Evolutionary conservation across 2,329 filamentous ascomycete genomes (phyloP).

Genomic region (Phialophora chinensis): DNA sequence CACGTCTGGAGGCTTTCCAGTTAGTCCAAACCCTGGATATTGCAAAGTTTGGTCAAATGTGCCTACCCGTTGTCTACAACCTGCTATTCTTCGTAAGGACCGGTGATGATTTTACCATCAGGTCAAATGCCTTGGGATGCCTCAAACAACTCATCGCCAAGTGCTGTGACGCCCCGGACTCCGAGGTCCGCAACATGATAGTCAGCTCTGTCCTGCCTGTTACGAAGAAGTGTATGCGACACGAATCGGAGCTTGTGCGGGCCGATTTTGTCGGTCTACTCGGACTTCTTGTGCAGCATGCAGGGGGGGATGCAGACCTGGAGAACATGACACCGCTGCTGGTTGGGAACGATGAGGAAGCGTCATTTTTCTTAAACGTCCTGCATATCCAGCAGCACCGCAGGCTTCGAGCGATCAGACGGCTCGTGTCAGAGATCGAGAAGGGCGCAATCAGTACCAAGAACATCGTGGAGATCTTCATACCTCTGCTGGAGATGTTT

Average conservation of each 20-base stretch:
- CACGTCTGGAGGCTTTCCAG: slow-evolving; percentile 77
- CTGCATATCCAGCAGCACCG: slow-evolving; percentile 87
- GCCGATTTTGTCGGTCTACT: slow-evolving; percentile 81
- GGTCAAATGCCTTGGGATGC: slow-evolving; percentile 80
- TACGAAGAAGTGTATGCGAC: slow-evolving; percentile 75
- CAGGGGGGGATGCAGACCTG: slow-evolving; percentile 73
- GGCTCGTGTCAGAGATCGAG: slow-evolving; percentile 72
- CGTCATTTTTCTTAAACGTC: slow-evolving; percentile 90
- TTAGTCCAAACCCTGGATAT: slow-evolving; percentile 68
- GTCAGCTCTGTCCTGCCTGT: slow-evolving; percentile 72
- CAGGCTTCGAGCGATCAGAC: slow-evolving; percentile 80
- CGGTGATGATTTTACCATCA: slow-evolving; percentile 84
- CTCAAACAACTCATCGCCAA: slow-evolving; percentile 78
- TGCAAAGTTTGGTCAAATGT: slow-evolving; percentile 69
- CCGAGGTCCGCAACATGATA: slow-evolving; percentile 64
- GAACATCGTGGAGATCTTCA: slow-evolving; percentile 83
- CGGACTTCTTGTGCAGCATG: slow-evolving; percentile 74
- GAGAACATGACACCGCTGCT: slow-evolving; percentile 76
- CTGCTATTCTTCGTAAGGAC: slow-evolving; percentile 85
- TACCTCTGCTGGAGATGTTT: slow-evolving; percentile 92
- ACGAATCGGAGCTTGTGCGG: slow-evolving; percentile 81
- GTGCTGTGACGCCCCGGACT: slow-evolving; percentile 53
- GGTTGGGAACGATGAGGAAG: slow-evolving; percentile 73
- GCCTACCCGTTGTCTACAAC: slow-evolving; percentile 87
- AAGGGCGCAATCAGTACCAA: slow-evolving; percentile 71